Base-by-base conservation (phyloP, 306 rosid genomes). In the Quercus cerris region DNA sequence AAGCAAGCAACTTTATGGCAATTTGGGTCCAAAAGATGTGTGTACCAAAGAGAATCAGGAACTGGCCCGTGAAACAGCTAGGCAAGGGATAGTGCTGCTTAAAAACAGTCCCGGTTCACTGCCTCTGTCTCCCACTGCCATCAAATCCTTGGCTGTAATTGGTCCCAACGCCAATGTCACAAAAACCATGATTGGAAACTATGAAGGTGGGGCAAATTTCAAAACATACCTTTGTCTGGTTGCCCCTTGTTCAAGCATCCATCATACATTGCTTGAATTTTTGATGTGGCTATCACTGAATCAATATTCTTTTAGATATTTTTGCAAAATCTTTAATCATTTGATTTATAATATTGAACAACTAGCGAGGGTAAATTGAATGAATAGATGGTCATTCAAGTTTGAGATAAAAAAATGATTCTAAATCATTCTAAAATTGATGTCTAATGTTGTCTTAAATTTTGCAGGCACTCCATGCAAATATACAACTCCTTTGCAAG, bases 81-180 rank as follows among this genome's bases (percentile, higher is more conserved):
- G 99, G 58, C 99, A 96, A 87, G 99, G 99, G 38, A 96, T 91
- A 80, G 99, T 96, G 79, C 52, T 96, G 88, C 98, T 96, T 19
- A 96, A 93, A 77, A 96, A 96, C 78, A 62, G 74, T 83, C 84
- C 87, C 17, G 86, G 83, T 13, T 90, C 89, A 13, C 77, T 96
- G 62, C 99, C 99, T 67, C 87, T 96, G 38, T 84, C 92, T 62
- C 81, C 92, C 71, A 80, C 91, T 66, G 52, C 88, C 88, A 84
- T 96, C 76, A 89, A 96, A 79, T 85, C 93, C 30, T 84, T 96
- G 82, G 99, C 98, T 10, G 97, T 96, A 41, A 89, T 96, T 78
- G 99, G 99, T 1, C 99, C 99, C 4, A 93, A 96, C 82, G 94
- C 97, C 52, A 91, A 91, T 89, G 99, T 87, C 85, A 90, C 98